Conservation (phyloP, 2,329 filamentous ascomycete genomes). For the Lecanicillium sp. region DNA sequence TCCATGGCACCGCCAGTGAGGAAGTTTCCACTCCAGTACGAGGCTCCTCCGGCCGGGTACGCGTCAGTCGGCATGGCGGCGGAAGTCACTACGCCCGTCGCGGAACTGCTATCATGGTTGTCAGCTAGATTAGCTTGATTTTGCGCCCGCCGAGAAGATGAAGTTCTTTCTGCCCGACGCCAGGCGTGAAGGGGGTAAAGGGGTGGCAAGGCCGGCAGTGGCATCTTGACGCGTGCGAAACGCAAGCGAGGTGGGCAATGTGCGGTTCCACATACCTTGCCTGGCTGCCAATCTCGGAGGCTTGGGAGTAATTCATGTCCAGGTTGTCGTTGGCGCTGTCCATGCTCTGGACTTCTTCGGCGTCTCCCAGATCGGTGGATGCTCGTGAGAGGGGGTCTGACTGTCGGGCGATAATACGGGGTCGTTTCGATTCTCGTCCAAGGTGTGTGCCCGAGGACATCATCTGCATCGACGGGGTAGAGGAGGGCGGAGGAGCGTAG, state of each 20-base stretch:
- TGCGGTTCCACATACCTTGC: neutral
- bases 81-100: neutral
- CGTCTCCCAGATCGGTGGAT: neutral
- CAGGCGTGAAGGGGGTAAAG: no score
- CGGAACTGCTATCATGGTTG: neutral
- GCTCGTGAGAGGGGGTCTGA: neutral
- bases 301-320: neutral
- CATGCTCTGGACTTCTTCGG: neutral
- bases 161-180: no score
- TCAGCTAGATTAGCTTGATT: neutral
- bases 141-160: no score
- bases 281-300: neutral
- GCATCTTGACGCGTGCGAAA: no score
- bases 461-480: neutral
- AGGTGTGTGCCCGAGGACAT: neutral
- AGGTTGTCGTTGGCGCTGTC: neutral
- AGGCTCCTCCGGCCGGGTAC: neutral
- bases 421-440: constrained; percentile 3
- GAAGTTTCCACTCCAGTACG: constrained; percentile 1
- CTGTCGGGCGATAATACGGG: neutral
- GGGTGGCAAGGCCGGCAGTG: no score
- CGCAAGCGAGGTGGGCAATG: neutral
- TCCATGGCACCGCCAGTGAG: neutral
- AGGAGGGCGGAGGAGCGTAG: neutral
- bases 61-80: neutral